These are phyloP conservation scores for Chlorencoelia australis DNA, from an alignment of 2,329 filamentous ascomycete genomes.

Conservation along the genomic window DNA sequence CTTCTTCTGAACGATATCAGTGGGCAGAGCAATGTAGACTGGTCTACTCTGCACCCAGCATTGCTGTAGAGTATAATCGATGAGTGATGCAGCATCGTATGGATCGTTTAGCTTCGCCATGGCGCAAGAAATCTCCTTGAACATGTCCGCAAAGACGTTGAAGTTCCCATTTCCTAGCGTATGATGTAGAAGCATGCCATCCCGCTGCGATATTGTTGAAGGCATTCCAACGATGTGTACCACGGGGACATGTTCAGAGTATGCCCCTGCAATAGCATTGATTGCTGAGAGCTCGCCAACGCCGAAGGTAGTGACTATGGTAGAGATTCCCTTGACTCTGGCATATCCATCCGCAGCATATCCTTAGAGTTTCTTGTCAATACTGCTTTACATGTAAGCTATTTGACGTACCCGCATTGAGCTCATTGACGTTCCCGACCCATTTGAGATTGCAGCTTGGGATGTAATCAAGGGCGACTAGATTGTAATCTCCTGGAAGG, in stretches of 20 bases:
- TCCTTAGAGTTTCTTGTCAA: conserved; percentile 30
- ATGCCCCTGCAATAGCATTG: conserved; percentile 65
- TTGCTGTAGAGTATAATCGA: conserved; percentile 67
- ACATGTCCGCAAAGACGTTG: conserved; percentile 75
- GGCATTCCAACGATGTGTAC: conserved; percentile 52
- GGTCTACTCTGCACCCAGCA: conserved; percentile 67
- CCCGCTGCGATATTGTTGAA: conserved; percentile 36
- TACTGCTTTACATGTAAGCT: neutral
- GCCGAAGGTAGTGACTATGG: conserved; percentile 66
- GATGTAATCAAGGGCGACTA: conserved; percentile 58
- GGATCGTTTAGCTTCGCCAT: conserved; percentile 62
- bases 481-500: conserved; percentile 65
- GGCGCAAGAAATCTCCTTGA: conserved; percentile 57
- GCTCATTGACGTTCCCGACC: conserved; percentile 62
- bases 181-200: conserved; percentile 49
- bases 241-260: conserved; percentile 61
- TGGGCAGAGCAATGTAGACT: conserved; percentile 75
- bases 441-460: conserved; percentile 47
- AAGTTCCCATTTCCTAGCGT: conserved; percentile 72
- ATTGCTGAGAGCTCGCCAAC: conserved; percentile 66
- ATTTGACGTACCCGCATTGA: conserved; percentile 51
- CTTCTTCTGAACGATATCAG: conserved; percentile 69
- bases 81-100: conserved; percentile 59
- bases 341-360: conserved; percentile 78
- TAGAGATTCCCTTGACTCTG: conserved; percentile 59